A percentile compares a stretch with the other conserved stretches of the same genome.
Evolutionary conservation across 441 rosid genomes (phyloP).

Genomic region (Aleurites moluccanus): DNA sequence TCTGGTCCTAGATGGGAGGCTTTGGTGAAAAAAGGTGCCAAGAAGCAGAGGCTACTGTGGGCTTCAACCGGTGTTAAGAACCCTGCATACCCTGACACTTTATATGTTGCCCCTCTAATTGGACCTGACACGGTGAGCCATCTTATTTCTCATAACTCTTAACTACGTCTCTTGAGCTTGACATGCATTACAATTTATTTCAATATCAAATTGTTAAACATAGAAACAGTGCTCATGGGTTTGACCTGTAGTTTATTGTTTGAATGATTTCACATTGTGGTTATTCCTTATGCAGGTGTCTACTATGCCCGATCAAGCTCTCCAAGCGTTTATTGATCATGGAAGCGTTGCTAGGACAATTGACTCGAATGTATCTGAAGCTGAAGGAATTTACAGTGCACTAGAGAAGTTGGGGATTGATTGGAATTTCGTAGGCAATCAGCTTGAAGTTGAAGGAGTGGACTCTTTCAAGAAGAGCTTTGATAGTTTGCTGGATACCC

Average conservation of each 20-base stretch:
- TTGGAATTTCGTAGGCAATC: conserved; percentile 78
- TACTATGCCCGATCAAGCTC: conserved; percentile 99
- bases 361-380: conserved; percentile 81
- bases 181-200: not conserved
- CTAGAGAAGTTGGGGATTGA: conserved; percentile 95
- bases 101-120: conserved; percentile 85
- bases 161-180: not conserved
- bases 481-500: conserved; percentile 84
- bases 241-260: conserved; percentile 3
- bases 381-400: conserved; percentile 93
- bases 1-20: conserved; percentile 99
- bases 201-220: not conserved
- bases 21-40: conserved; percentile 91
- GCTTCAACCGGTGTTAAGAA: conserved; percentile 97
- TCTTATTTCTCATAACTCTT: not conserved
- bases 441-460: conserved; percentile 91
- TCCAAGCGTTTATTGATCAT: conserved; percentile 84
- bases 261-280: conserved; percentile 1
- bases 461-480: conserved; percentile 93
- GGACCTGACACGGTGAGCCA: conserved; percentile 94
- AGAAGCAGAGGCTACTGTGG: conserved; percentile 96
- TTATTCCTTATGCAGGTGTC: conserved; percentile 56
- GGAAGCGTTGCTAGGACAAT: conserved; percentile 86
- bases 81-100: conserved; percentile 85
- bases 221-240: not conserved